phyloP scores from a whole-genome alignment of 352 stramenopile species.

The Pythium phragmitis region DNA sequence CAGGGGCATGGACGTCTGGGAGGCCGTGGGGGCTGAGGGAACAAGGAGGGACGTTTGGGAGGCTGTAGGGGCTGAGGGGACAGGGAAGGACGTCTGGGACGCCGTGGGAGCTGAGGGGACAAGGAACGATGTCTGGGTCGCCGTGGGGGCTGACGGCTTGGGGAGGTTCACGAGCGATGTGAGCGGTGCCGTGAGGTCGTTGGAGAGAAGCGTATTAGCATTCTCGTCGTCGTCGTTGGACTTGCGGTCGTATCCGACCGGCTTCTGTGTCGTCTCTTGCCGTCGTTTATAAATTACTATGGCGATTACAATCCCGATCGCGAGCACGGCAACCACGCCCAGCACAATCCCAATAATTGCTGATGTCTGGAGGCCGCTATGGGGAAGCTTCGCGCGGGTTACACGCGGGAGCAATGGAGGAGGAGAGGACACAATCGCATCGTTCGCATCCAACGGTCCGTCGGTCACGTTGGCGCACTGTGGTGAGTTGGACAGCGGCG shows the following conservation, averaged over 20 bases:
- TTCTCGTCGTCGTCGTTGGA: background rate
- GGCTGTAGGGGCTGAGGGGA: background rate
- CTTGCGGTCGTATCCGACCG: background rate
- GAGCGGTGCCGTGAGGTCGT: background rate
- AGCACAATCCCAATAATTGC: background rate
- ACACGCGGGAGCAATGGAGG: background rate
- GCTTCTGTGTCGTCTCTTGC: background rate
- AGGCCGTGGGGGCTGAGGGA: background rate
- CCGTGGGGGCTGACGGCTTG: background rate
- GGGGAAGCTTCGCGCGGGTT: background rate
- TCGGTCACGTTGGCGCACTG: constrained; percentile 1
- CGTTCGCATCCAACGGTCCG: background rate
- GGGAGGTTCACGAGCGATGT: background rate
- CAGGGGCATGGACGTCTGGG: background rate
- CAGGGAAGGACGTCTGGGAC: background rate
- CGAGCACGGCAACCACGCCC: background rate
- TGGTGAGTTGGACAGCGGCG: background rate
- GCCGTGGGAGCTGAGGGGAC: background rate
- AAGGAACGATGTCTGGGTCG: background rate
- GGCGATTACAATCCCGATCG: background rate
- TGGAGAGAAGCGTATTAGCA: background rate
- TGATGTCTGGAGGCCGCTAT: background rate
- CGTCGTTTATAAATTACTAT: background rate
- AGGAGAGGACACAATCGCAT: background rate
- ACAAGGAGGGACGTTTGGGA: background rate